Evolutionary conservation across 225 moss, liverwort and hornwort genomes (phyloP).

Genomic region (Sphagnum tenellum): DNA sequence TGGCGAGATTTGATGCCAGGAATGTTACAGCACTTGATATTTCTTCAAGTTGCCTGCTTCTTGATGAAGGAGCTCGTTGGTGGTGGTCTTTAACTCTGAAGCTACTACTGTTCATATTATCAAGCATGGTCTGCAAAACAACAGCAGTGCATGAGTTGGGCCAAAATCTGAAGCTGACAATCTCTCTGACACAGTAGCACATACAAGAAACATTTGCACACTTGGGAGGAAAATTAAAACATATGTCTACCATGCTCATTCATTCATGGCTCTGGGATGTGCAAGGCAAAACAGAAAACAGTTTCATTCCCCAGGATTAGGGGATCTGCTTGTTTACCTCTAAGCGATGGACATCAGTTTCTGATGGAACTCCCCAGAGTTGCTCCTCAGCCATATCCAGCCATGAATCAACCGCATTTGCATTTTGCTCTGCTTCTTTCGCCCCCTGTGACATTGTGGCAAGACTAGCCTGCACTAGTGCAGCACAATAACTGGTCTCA

Average conservation of each 20-base stretch:
- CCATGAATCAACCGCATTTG: conserved; percentile 29
- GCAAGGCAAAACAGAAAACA: no score
- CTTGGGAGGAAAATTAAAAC: no score
- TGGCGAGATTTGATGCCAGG: conserved; percentile 25
- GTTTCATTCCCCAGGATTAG: no score
- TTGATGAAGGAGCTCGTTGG: not conserved
- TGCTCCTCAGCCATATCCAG: conserved; percentile 31
- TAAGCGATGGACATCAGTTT: conserved; percentile 25
- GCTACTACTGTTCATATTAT: conserved; percentile 15
- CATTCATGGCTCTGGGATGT: no score
- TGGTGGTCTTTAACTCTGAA: conserved; percentile 8
- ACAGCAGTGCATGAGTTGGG: no score
- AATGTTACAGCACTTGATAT: conserved; percentile 19
- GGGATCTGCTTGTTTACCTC: conserved; percentile 14
- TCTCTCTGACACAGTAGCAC: no score
- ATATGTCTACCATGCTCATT: no score
- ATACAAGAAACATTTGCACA: no score
- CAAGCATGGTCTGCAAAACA: conserved; percentile 20
- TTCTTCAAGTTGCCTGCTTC: conserved; percentile 17
- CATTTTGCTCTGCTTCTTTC: conserved; percentile 22
- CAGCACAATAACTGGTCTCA: conserved; percentile 23
- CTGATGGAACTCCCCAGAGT: conserved; percentile 20
- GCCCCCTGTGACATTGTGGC: conserved; percentile 22
- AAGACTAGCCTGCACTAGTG: conserved; percentile 12
- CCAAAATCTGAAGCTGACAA: no score